Evolutionary conservation across 225 moss, liverwort and hornwort genomes (phyloP).

Genomic region (Bryum argenteum): DNA sequence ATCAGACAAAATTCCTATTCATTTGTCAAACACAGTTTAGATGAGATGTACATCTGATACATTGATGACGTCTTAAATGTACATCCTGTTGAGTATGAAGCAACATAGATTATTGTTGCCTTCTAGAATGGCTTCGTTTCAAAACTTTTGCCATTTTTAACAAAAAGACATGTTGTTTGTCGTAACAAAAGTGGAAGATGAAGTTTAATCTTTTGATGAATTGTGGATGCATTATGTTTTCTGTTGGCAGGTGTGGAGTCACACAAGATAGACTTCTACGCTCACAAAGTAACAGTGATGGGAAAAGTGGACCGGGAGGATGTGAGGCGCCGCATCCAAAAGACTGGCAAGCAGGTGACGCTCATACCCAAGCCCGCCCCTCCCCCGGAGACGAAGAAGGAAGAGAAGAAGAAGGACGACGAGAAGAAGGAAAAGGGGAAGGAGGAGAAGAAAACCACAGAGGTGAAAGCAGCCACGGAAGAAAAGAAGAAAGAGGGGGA

Average conservation of each 20-base stretch:
- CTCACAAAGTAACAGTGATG: constrained; percentile 50
- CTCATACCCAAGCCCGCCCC: constrained; percentile 46
- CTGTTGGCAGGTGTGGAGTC: constrained; percentile 47
- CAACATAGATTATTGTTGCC: no score
- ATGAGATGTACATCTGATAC: no score
- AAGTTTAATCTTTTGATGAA: background rate
- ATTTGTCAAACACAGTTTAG: no score
- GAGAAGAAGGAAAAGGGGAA: constrained; percentile 28
- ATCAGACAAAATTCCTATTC: no score
- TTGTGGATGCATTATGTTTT: no score
- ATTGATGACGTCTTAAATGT: no score
- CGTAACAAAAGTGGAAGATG: no score
- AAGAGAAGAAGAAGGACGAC: constrained; percentile 23
- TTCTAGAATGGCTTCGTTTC: no score
- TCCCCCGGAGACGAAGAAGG: constrained; percentile 31
- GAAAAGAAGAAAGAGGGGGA: constrained; percentile 24
- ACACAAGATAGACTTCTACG: constrained; percentile 39
- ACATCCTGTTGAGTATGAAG: no score
- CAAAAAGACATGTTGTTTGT: no score
- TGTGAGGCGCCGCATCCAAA: constrained; percentile 57
- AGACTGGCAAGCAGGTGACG: constrained; percentile 51
- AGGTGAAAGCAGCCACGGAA: constrained; percentile 12
- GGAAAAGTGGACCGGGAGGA: constrained; percentile 52
- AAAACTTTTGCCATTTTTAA: no score
- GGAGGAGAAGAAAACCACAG: constrained; percentile 21